Evolutionary conservation across 2,329 filamentous ascomycete species (phyloP).

Genomic region (Penicillium decumbens): DNA sequence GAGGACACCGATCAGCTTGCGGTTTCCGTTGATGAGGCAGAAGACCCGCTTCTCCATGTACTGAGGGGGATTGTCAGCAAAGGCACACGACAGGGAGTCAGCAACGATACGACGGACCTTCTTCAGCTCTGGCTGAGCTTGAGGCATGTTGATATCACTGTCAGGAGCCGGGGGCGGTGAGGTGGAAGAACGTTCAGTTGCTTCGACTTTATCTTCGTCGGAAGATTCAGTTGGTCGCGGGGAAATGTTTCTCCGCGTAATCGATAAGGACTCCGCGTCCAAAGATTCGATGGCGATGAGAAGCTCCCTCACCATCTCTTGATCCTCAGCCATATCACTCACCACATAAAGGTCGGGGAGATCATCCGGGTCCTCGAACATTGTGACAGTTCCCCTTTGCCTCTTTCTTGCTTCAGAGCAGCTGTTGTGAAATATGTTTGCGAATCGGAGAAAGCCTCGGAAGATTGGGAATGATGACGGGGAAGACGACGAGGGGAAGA

Average conservation of each 20-base stretch:
- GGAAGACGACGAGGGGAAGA: constrained; percentile 50
- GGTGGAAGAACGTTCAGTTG: too few relatives aligned
- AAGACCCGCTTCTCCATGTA: constrained; percentile 99
- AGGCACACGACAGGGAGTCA: background rate
- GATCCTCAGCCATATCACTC: background rate
- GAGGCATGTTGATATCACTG: constrained; percentile 68
- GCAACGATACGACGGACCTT: constrained; percentile 57
- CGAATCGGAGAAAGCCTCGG: constrained; percentile 62
- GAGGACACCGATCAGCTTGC: constrained; percentile 91
- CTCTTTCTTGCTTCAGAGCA: background rate
- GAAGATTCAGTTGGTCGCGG: constrained; percentile 16
- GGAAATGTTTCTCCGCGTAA: constrained; percentile 34
- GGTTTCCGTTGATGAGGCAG: constrained; percentile 94
- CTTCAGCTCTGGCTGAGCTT: constrained; percentile 97
- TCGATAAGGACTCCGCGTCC: constrained; percentile 21
- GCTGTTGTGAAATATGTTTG: constrained; percentile 46
- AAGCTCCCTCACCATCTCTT: too few relatives aligned
- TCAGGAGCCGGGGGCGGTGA: constrained; percentile 7
- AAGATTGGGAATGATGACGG: constrained; percentile 68
- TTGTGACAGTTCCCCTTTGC: background rate
- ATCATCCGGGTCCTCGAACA: background rate
- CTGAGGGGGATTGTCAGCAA: constrained; percentile 47
- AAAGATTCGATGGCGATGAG: too few relatives aligned
- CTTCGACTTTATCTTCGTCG: too few relatives aligned
- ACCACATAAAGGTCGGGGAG: background rate